Conservation (phyloP, 768 basidiomycete species). For the Boletus eberwhitei region DNA sequence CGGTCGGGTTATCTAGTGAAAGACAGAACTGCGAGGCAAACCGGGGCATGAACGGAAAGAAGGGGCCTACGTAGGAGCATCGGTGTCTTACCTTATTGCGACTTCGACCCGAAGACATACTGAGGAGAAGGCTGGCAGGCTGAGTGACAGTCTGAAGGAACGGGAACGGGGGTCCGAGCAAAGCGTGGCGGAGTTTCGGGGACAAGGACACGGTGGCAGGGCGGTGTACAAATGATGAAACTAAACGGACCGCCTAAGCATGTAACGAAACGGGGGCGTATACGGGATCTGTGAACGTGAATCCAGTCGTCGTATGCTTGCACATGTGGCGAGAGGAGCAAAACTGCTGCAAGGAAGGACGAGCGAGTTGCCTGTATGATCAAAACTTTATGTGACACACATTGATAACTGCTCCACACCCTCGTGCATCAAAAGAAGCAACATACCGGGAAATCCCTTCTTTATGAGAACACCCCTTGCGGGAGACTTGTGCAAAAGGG, state of each 20-base stretch:
- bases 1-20: slow-evolving; percentile 19
- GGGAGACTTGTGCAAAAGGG: neutral
- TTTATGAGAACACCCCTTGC: slow-evolving; percentile 16
- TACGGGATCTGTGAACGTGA: neutral
- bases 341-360: slow-evolving; percentile 4
- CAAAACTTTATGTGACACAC: slow-evolving; percentile 23
- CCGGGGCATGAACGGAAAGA: neutral
- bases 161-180: neutral
- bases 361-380: slow-evolving; percentile 1
- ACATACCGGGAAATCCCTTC: slow-evolving; percentile 21
- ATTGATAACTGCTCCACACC: slow-evolving; percentile 7
- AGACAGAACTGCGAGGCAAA: slow-evolving; percentile 18
- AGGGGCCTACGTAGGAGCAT: neutral
- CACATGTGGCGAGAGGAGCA: slow-evolving; percentile 12
- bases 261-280: neutral
- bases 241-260: neutral
- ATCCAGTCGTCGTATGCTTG: slow-evolving; percentile 24
- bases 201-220: neutral
- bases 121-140: neutral
- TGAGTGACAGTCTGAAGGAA: neutral
- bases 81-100: slow-evolving; percentile 22
- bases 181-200: neutral
- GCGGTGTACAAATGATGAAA: neutral
- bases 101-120: slow-evolving; percentile 17
- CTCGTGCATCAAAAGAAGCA: slow-evolving; percentile 29